Base-by-base conservation (phyloP, 2,329 filamentous ascomycete species). In the Lachnellula subtilissima region DNA sequence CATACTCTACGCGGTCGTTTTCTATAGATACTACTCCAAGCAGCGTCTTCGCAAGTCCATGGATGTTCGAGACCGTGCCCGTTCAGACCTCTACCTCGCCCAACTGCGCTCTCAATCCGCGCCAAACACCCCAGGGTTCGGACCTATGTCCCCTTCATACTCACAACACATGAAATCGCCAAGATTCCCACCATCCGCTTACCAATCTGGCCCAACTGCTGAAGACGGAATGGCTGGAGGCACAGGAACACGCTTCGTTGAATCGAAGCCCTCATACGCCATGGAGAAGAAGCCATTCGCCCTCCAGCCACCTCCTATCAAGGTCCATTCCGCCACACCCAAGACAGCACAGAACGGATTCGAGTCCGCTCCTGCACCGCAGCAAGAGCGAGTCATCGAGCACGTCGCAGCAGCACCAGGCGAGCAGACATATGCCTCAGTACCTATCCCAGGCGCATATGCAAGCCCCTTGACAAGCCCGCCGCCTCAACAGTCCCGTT, bases 21-120 rank as follows among this genome's bases (percentile, higher is more conserved):
- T 97, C 79, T 97, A 96, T 81, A 89, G 94, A 66, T 95, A 96
- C 81, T 96, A 92, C 84, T 91, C 89, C 64, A 99, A 97, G 82
- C 88, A 91, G 72, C 88, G 89, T 71, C 89, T 99, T 61, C 86
- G 88, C 75, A 97, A 97, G 81, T 92, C 91, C 61, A 99, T 99
- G 94, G 89, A 96, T 71, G 79, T 89, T 71, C 91, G 94, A 67
- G 94, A 99, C 79, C 88, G 89, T 70, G 94, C 94, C 63, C 89
- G 94, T 61, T 93, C 89, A 59, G 92, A 97, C 72, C 84, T 99
- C 62, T 97, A 97, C 78, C 89, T 97, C 61, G 91, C 88, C 53
- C 88, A 91, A 72, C 83, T 91, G 43, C 87, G 86, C 64, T 78
- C 84, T 19, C 92, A 97, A 76, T 96, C 91, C 25, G 92, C 91